These are phyloP conservation scores for Coprinopsis strossmayeri DNA, from an alignment of 768 basidiomycete species.

Conservation along the genomic window DNA sequence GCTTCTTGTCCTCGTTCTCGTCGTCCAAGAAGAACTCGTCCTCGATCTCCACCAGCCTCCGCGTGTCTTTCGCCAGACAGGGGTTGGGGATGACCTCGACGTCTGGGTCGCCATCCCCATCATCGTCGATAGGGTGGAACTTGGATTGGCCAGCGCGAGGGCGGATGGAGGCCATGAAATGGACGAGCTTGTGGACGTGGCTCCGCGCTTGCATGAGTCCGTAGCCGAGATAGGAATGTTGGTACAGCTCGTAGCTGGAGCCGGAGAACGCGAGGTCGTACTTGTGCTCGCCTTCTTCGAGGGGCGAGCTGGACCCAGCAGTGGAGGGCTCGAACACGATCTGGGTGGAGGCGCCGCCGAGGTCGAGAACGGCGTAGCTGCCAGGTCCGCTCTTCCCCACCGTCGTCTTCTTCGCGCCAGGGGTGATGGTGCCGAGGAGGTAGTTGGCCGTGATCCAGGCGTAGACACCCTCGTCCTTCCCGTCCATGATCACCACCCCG, in stretches of 20 bases:
- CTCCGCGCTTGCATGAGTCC: constrained; percentile 85
- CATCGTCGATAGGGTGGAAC: constrained; percentile 15
- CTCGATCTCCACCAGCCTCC: constrained; percentile 57
- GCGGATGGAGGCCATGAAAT: constrained; percentile 66
- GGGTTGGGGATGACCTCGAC: constrained; percentile 3
- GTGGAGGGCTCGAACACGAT: constrained; percentile 85
- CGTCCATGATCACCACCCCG: constrained; percentile 88
- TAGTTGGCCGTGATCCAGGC: constrained; percentile 99
- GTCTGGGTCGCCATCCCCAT: constrained; percentile 8
- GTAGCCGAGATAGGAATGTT: constrained; percentile 97
- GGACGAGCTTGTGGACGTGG: constrained; percentile 83
- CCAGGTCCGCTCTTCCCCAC: constrained; percentile 15
- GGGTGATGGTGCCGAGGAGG: constrained; percentile 62
- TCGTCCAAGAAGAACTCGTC: constrained; percentile 24
- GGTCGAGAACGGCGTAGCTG: constrained; percentile 88
- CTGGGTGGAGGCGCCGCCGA: constrained; percentile 96
- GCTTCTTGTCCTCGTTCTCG: constrained; percentile 11
- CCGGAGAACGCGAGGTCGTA: constrained; percentile 78
- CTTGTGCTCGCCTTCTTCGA: constrained; percentile 85
- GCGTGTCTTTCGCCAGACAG: constrained; percentile 53
- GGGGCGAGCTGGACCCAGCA: constrained; percentile 24
- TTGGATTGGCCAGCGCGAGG: constrained; percentile 9
- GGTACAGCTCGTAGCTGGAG: constrained; percentile 71
- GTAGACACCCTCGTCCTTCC: constrained; percentile 94
- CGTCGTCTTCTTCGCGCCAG: background rate